Base-by-base conservation (phyloP, 2,329 filamentous ascomycete genomes). In the Colletotrichum caudatum region DNA sequence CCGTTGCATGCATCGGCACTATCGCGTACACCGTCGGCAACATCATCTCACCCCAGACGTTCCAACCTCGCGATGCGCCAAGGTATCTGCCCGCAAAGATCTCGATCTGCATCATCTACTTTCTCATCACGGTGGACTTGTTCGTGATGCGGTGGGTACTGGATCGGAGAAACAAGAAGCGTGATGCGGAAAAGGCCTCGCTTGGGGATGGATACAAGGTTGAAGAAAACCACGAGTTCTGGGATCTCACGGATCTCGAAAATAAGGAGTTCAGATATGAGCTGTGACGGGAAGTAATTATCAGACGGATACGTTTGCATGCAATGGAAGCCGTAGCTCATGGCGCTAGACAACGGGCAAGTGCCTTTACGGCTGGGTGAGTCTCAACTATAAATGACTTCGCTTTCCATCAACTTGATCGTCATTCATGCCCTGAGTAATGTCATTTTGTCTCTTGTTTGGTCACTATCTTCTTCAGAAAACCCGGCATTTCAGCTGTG, bases 241-340 rank as follows among this genome's bases (percentile, higher is more conserved):
- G 87, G 74, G 90, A 93, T 79, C 75, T 91, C 74, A 91, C 90
- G 0, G 91, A 93, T 78, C 80, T 86, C 23, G 82, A 90, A 80
- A 93, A 93, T 75, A 89, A 92, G 71, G 90, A 92, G 75, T 92
- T 92, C 79, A 48, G 69, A 12, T 71, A 69, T 6, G 59, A 69
- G 46, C 12, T 71, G 20, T 69, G n/a, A 57, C 23, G 12, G 12
- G 11, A 1, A 37, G 6, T n/a, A 1, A 37, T 3, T n/a, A 3
- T 7, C 3, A 7, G 16, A 11, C 20, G 23, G 14, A 20, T 33
- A 18, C 16, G 26, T 11, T 5, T 20, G 3, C 11, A 20, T 20
- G 16, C 16, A 9, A 18, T 3, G 6, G 26, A 5, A 5, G 26
- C 16, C 26, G 6, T 18, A 33, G 16, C 2, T 4, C 26, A 11